Base-by-base conservation (phyloP, 2,329 filamentous ascomycete genomes). In the Hypomyces perniciosus region DNA sequence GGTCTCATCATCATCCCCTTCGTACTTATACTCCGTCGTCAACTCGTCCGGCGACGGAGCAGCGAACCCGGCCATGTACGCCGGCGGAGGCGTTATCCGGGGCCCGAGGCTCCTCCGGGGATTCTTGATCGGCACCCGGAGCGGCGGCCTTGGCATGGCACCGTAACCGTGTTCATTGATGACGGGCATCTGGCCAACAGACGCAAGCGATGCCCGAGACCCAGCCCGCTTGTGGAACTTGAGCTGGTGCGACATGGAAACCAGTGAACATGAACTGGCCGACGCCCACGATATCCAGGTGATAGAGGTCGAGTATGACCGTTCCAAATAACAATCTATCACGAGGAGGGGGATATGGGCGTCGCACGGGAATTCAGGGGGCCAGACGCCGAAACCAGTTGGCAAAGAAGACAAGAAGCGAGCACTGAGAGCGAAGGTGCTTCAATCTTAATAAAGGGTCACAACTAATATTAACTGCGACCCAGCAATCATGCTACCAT, bases 111-210 rank as follows among this genome's bases (percentile, higher is more conserved):
- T 59, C 13, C 60, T 59, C 27, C 62, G 57, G 5, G 62, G 56
- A 3, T 63, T 60, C 53, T 62, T 68, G 29, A 56, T 58, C 6
- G 63, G 66, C 5, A 67, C 57, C 12, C 62, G 63, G 4, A 65
- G 60, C 10, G 62, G 61, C 33, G 54, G 55, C 28, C 48, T 56
- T 8, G 64, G 61, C 8, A 58, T 41, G 43, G 56, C 30, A 48
- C 53, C 41, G 54, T 56, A 27, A 48, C 48, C 65, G 54, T 70
- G 62, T 59, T 73, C 69, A 30, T 61, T 61, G 49, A 72, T 69
- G 48, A 69, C 61, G 20, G 70, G 68, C 61, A 73, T 64, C 35
- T 61, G 60, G 33, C 62, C 61, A 44, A 65, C 57, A 54, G 55
- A 57, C 45, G 54, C 52, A 44, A 63, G 55, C 40, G 62, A 60